Evolutionary conservation across 1,284 basidiomycete species (phyloP).

Genomic region (Puccinia hordei): DNA sequence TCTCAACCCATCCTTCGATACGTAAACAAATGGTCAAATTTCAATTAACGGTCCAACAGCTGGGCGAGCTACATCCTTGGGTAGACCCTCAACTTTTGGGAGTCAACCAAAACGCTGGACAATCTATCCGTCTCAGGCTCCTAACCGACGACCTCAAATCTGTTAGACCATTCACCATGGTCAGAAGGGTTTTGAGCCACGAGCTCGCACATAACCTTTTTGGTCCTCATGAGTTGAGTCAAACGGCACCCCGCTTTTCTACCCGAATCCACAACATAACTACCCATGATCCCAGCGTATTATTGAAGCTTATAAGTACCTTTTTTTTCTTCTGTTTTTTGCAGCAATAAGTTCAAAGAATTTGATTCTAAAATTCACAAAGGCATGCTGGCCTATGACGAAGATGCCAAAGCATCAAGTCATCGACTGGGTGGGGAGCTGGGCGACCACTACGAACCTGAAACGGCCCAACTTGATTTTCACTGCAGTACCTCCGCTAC

Average conservation of each 20-base stretch:
- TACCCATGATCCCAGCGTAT: not conserved
- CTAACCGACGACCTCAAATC: conserved; percentile 36
- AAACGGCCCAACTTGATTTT: not conserved
- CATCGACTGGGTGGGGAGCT: conserved; percentile 38
- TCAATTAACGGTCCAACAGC: conserved; percentile 7
- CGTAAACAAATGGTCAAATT: conserved; percentile 17
- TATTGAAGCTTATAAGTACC: not conserved
- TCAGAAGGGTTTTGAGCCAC: conserved; percentile 41
- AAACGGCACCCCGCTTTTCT: not conserved
- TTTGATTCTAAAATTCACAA: conserved; percentile 35
- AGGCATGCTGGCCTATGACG: conserved; percentile 36
- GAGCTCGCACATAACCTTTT: conserved; percentile 39
- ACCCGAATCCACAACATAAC: not conserved
- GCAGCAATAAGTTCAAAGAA: conserved; percentile 27
- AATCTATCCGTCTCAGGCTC: conserved; percentile 25
- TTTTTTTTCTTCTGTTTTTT: not conserved
- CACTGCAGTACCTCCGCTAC: conserved; percentile 25
- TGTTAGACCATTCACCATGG: conserved; percentile 24
- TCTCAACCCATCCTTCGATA: conserved; percentile 28
- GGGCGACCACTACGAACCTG: conserved; percentile 41
- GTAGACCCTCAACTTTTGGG: conserved; percentile 29
- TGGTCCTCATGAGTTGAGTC: conserved; percentile 40
- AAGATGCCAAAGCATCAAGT: conserved; percentile 15
- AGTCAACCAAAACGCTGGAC: conserved; percentile 30
- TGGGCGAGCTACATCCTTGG: conserved; percentile 34